phyloP scores from a whole-genome alignment of 306 rosid genomes.

The Castanea sativa region DNA sequence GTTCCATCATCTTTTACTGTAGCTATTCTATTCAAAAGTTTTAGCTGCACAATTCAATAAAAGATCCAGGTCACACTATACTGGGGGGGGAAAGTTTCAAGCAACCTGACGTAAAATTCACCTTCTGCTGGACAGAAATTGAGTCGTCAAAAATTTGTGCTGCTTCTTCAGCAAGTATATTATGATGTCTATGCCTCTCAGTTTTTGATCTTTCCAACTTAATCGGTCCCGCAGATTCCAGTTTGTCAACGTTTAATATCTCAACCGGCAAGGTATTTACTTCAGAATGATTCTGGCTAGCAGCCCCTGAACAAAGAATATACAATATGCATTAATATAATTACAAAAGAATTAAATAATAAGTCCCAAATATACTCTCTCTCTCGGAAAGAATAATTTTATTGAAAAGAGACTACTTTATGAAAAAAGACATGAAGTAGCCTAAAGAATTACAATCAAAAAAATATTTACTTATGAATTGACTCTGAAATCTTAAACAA shows the following conservation, averaged over 20 bases:
- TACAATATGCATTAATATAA: slow-evolving; percentile 1
- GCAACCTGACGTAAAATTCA: slow-evolving; percentile 22
- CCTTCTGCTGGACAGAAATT: slow-evolving; percentile 68
- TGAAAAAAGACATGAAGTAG: no score
- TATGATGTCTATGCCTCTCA: slow-evolving; percentile 54
- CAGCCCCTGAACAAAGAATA: slow-evolving; percentile 41
- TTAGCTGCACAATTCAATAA: slow-evolving; percentile 59
- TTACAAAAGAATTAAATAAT: slow-evolving; percentile 15
- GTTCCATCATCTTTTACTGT: slow-evolving; percentile 93
- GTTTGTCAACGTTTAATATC: slow-evolving; percentile 37
- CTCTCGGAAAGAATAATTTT: no score
- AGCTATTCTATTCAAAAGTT: slow-evolving; percentile 81
- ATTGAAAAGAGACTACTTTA: no score
- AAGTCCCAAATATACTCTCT: neutral
- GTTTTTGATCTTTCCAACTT: slow-evolving; percentile 76
- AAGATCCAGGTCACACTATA: slow-evolving; percentile 5
- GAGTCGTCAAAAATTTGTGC: slow-evolving; percentile 68
- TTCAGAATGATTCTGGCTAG: slow-evolving; percentile 43
- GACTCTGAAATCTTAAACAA: no score
- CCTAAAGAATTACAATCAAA: no score
- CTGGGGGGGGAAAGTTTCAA: neutral
- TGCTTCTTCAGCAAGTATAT: slow-evolving; percentile 59
- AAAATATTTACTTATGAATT: no score
- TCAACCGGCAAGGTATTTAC: slow-evolving; percentile 46
- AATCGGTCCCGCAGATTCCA: slow-evolving; percentile 39